Conservation (phyloP, 2,329 filamentous ascomycete genomes). For the Trichoderma guizhouense region DNA sequence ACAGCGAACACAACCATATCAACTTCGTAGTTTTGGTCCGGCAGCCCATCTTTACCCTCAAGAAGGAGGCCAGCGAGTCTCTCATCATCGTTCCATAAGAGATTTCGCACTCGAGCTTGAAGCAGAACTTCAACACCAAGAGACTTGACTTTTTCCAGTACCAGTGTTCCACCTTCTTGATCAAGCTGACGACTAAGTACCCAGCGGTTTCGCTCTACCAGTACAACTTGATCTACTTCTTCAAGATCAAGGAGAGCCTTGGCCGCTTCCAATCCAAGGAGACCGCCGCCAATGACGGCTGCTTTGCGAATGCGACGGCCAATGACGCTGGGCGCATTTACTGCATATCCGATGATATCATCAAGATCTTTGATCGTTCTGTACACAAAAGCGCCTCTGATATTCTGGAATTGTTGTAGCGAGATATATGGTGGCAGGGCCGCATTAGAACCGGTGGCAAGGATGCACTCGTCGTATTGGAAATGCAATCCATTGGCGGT, state of each 20-base stretch:
- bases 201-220: conserved; percentile 82
- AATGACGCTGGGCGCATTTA: conserved; percentile 61
- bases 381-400: conserved; percentile 84
- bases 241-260: conserved; percentile 16
- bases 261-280: conserved; percentile 61
- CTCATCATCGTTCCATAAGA: conserved; percentile 65
- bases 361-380: conserved; percentile 80
- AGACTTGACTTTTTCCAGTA: conserved; percentile 75
- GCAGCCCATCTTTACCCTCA: conserved; percentile 58
- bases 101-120: conserved; percentile 69
- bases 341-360: conserved; percentile 70
- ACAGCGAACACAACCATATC: conserved; percentile 87
- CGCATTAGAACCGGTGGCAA: conserved; percentile 85
- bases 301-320: conserved; percentile 38
- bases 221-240: conserved; percentile 55
- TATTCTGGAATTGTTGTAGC: conserved; percentile 57
- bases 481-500: conserved; percentile 69
- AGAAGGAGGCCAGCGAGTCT: conserved; percentile 72
- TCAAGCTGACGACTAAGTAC: conserved; percentile 81
- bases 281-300: conserved; percentile 76
- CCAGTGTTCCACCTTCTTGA: conserved; percentile 73
- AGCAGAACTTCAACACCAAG: conserved; percentile 78
- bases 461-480: conserved; percentile 74
- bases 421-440: conserved; percentile 68
- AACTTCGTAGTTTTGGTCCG: conserved; percentile 63